Evolutionary conservation across 768 basidiomycete species (phyloP).

Genomic region (Kwoniella dejecticola): DNA sequence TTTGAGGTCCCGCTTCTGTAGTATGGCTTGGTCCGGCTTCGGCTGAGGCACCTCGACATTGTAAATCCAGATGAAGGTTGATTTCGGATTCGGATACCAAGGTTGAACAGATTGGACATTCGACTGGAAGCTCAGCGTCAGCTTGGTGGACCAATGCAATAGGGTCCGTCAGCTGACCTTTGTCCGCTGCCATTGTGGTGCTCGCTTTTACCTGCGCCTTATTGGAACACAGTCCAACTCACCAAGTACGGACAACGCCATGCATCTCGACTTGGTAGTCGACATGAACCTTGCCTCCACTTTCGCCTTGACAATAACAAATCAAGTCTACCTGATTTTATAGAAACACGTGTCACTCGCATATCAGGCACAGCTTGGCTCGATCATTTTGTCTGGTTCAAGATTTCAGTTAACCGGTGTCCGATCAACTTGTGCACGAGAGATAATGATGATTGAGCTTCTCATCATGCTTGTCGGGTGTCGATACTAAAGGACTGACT

Average conservation of each 20-base stretch:
- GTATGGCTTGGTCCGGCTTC: conserved; percentile 4
- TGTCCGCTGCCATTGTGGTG: conserved; percentile 6
- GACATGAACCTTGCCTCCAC: conserved; percentile 1
- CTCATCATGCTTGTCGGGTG: too few species aligned
- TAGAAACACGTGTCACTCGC: neutral
- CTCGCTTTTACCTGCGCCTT: too few species aligned
- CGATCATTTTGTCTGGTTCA: too few species aligned
- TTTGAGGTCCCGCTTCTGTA: neutral
- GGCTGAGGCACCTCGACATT: conserved; percentile 25
- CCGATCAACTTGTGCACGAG: too few species aligned
- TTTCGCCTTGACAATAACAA: neutral
- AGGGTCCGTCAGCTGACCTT: conserved; percentile 9
- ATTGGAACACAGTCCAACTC: too few species aligned
- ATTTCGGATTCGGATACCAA: conserved; percentile 33
- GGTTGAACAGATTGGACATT: conserved; percentile 42
- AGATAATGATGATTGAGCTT: too few species aligned
- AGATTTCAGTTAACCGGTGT: too few species aligned
- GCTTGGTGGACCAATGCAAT: neutral
- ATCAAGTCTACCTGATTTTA: conserved; percentile 1
- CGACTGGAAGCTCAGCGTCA: conserved; percentile 10
- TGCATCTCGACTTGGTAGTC: too few species aligned
- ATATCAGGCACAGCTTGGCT: neutral
- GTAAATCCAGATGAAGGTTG: conserved; percentile 47
- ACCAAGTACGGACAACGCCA: too few species aligned
- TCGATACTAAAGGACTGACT: too few species aligned